Percentiles rank a stretch among this genome's conserved stretches.
These are phyloP conservation scores for Encephalitozoon intestinalis DNA, from an alignment of 371 early-diverging fungal genomes.

Conservation along the genomic window DNA sequence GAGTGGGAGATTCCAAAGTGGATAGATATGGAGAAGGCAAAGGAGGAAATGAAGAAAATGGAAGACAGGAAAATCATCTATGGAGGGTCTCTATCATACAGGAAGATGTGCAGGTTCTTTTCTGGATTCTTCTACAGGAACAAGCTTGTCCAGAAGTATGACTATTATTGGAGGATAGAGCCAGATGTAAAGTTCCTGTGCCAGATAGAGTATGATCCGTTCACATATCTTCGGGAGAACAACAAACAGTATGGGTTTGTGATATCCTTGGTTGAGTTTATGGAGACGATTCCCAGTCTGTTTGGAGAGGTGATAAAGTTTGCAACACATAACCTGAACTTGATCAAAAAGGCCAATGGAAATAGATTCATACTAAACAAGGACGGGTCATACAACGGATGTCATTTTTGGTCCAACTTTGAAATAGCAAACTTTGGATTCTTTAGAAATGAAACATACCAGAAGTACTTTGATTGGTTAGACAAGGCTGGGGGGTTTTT, in stretches of 20 bases:
- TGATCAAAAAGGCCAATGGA: constrained; percentile 40
- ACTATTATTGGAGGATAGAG: constrained; percentile 91
- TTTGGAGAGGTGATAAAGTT: constrained; percentile 66
- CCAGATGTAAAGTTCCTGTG: constrained; percentile 75
- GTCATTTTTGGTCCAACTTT: constrained; percentile 91
- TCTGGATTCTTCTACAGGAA: constrained; percentile 79
- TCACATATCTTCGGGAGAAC: constrained; percentile 66
- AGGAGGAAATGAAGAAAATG: constrained; percentile 64
- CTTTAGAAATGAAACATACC: constrained; percentile 67
- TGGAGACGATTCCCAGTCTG: constrained; percentile 70
- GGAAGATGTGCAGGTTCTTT: constrained; percentile 81
- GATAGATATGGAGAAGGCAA: constrained; percentile 68
- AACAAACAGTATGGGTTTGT: constrained; percentile 72
- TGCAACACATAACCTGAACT: constrained; percentile 28
- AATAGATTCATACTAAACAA: constrained; percentile 51
- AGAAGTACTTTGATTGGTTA: constrained; percentile 69
- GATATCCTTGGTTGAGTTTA: constrained; percentile 69
- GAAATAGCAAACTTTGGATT: constrained; percentile 78
- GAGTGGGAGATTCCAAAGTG: constrained; percentile 73
- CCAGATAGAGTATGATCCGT: constrained; percentile 74
- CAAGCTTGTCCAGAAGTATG: constrained; percentile 67
- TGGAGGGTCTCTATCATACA: constrained; percentile 72
- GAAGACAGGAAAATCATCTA: constrained; percentile 67
- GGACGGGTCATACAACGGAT: constrained; percentile 61
- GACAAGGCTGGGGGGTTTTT: constrained; percentile 79